These are phyloP conservation scores for Andalucia godoyi DNA, from an alignment of 78 protist genomes.

Conservation along the genomic window DNA sequence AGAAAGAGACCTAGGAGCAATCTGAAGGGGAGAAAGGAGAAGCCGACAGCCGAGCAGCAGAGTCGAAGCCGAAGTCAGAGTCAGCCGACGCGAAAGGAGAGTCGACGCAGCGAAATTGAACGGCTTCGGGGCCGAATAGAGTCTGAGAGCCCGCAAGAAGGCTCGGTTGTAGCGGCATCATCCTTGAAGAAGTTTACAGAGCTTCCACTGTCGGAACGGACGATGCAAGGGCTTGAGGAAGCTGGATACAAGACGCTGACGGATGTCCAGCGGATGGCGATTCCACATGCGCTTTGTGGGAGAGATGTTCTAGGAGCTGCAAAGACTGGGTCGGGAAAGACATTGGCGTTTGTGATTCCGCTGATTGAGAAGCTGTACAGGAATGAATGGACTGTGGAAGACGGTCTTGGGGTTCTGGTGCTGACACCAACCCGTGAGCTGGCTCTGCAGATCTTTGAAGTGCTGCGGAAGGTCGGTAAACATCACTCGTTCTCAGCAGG, in stretches of 20 bases:
- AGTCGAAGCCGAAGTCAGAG: too few species aligned
- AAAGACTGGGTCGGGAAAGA: slow-evolving; percentile 91
- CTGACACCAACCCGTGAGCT: slow-evolving; percentile 97
- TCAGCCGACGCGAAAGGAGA: too few species aligned
- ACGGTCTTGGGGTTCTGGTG: slow-evolving; percentile 90
- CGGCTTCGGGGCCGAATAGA: too few species aligned
- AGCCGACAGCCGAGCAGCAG: too few species aligned
- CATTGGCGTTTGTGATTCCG: slow-evolving; percentile 85
- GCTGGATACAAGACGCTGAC: slow-evolving; percentile 48
- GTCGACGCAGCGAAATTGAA: too few species aligned
- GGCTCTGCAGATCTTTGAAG: slow-evolving; percentile 94
- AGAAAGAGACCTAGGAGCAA: too few species aligned
- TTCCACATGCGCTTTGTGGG: slow-evolving; percentile 75
- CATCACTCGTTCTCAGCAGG: slow-evolving; percentile 77
- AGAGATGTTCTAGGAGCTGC: slow-evolving; percentile 91
- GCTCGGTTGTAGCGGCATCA: too few species aligned
- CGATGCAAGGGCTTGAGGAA: slow-evolving; percentile 36
- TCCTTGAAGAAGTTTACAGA: neutral
- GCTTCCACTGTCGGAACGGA: slow-evolving; percentile 18
- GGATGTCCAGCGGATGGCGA: slow-evolving; percentile 62
- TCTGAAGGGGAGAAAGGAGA: too few species aligned
- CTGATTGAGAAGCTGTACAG: slow-evolving; percentile 69
- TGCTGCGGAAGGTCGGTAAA: slow-evolving; percentile 45
- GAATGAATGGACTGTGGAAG: slow-evolving; percentile 46
- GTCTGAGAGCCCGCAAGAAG: too few species aligned